Conservation (phyloP, 306 rosid genomes). For the Echinosophora koreensis region DNA sequence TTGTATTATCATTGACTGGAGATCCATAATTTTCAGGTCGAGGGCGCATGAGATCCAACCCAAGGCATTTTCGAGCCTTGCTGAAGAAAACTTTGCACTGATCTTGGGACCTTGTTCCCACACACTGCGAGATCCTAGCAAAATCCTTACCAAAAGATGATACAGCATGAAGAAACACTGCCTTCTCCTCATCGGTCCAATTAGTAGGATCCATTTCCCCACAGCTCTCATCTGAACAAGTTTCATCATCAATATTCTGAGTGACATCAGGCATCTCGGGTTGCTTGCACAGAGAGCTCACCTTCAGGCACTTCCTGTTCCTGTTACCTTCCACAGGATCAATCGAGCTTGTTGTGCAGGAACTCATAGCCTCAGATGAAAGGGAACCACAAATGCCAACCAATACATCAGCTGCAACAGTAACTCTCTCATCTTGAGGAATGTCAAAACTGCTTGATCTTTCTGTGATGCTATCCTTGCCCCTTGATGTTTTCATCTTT, state of each 20-base stretch:
- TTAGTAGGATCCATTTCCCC: slow-evolving; percentile 83
- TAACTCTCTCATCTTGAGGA: slow-evolving; percentile 75
- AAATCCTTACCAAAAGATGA: slow-evolving; percentile 87
- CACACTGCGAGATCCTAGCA: slow-evolving; percentile 65
- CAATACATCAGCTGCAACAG: slow-evolving; percentile 90
- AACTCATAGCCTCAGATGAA: slow-evolving; percentile 87
- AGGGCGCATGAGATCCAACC: slow-evolving; percentile 68
- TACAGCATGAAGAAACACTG: slow-evolving; percentile 81
- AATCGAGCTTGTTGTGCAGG: slow-evolving; percentile 78
- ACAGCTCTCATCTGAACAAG: slow-evolving; percentile 94
- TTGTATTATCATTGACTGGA: slow-evolving; percentile 62
- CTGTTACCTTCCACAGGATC: slow-evolving; percentile 66
- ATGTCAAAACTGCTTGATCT: slow-evolving; percentile 64
- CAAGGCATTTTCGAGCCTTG: slow-evolving; percentile 91
- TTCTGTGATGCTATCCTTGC: slow-evolving; percentile 51
- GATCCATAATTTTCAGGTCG: slow-evolving; percentile 59
- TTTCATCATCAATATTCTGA: slow-evolving; percentile 69
- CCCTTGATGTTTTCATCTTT: slow-evolving; percentile 53
- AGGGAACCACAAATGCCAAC: slow-evolving; percentile 89
- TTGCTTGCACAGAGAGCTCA: slow-evolving; percentile 49
- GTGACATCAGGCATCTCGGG: slow-evolving; percentile 56
- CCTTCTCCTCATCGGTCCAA: slow-evolving; percentile 94
- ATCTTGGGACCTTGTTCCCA: slow-evolving; percentile 75
- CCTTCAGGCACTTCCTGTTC: slow-evolving; percentile 64
- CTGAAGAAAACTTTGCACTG: slow-evolving; percentile 96